Evolutionary conservation across 176 grass and related monocot genomes (phyloP), one percentile per base, ranked within the genome.

Genomic region (Zea luxurians): DNA sequence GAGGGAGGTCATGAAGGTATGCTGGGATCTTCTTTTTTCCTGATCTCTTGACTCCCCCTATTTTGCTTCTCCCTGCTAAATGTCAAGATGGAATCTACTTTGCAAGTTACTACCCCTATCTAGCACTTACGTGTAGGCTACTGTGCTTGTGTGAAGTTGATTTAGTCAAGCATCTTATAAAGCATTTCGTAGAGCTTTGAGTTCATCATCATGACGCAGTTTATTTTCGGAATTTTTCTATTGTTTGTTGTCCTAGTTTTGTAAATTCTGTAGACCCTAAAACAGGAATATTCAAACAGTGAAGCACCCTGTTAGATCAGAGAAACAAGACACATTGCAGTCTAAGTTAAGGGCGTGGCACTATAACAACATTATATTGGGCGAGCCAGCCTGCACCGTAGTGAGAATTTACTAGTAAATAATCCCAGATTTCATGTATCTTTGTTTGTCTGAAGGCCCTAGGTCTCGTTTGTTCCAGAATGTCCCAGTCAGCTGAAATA

Each of bases 1-100:
- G 53, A 82, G 73, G 88, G 87, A 94, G 68, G 82, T 94, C 68
- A 74, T 90, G 82, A 97, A 97, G 94, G 94, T 97, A 84, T 76
- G 67, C 54, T 79, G 21, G 12, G 21, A 61, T 4, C 27, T 48
- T 40, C 42, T 48, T 60, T 48, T 47, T 48, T 20, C 41, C 17
- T 84, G 46, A 16, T 87, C 6, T 49, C 66, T 69, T 70, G 34
- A 7, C 36, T 52, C 59, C 10, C 12, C 4, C 2, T 16, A 2
- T 73, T 72, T 41, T 64, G 4, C 2, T 43, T 18, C 0, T 40
- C 60, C 48, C 41, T 76, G 36, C n/a, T 4, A 43, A 67, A 48
- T 67, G 16, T 11, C 6, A 69, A 13, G 37, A 66, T 12, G 58
- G 21, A 84, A 72, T 76, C 34, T 65, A 9, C 55, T 20, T 73